These are phyloP conservation scores for Leucogyrophana mollusca DNA, from an alignment of 768 basidiomycete species.

Conservation along the genomic window DNA sequence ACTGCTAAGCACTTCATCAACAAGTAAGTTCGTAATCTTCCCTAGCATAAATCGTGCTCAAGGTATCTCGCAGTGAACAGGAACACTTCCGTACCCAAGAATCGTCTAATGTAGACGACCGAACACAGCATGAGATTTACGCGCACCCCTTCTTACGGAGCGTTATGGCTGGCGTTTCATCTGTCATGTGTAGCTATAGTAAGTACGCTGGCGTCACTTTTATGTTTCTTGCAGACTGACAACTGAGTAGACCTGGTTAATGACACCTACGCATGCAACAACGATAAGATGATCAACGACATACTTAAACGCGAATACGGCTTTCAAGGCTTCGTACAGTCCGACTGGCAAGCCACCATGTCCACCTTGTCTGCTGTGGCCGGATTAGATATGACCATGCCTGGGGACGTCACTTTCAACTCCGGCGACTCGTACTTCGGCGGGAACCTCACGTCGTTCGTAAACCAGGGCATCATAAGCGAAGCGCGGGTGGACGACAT, in stretches of 20 bases:
- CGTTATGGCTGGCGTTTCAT: conserved; percentile 71
- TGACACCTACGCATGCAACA: conserved; percentile 74
- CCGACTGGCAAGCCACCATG: conserved; percentile 69
- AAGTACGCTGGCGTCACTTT: conserved; percentile 19
- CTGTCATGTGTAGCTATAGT: conserved; percentile 80
- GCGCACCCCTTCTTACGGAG: conserved; percentile 67
- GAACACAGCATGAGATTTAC: conserved; percentile 77
- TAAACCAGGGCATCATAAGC: conserved; percentile 71
- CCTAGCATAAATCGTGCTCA: conserved; percentile 20
- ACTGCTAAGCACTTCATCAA: conserved; percentile 77
- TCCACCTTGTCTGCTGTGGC: conserved; percentile 59
- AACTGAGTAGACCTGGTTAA: conserved; percentile 55
- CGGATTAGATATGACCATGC: conserved; percentile 78
- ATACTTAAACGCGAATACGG: conserved; percentile 75
- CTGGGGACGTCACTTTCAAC: conserved; percentile 53
- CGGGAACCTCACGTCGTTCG: conserved; percentile 63
- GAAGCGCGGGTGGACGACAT: conserved; percentile 71
- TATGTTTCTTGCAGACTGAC: conserved; percentile 3
- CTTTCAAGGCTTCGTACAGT: conserved; percentile 79
- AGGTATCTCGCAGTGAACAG: conserved; percentile 50
- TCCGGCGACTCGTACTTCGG: conserved; percentile 62
- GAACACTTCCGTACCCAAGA: conserved; percentile 55
- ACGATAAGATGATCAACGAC: conserved; percentile 66
- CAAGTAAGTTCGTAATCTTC: conserved; percentile 41
- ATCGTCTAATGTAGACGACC: conserved; percentile 74